Base-by-base conservation (phyloP, 1,139 yeast species). In the Suhomyces kunorum region DNA sequence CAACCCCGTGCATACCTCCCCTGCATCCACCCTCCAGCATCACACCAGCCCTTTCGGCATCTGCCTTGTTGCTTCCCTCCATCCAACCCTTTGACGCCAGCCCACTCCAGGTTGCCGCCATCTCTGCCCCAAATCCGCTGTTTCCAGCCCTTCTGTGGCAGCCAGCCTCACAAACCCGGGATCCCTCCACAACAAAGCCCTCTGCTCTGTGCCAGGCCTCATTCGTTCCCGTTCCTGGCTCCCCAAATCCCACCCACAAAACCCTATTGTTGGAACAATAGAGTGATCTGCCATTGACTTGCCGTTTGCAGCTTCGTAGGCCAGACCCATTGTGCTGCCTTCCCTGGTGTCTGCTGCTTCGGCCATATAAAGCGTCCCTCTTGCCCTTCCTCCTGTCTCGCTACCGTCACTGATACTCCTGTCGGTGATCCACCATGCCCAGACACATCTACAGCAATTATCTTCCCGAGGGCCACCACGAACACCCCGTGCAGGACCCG, bases 401-500 rank as follows among this genome's bases (percentile, higher is more conserved):
- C 23, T 22, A 27, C 22, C 26, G 34, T 22, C 30, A n/a, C n/a
- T n/a, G n/a, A n/a, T n/a, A 20, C 23, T 20, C 23, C 23, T 12
- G 16, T 14, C 12, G 13, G 14, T 12, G 9, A 5, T 14, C 9
- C 24, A 35, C 15, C 32, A 43, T 40, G 46, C 24, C 46, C 12
- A 40, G 38, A 34, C 42, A 36, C 34, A 40, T 36, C 9, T 39
- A 40, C 25, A 43, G 29, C 35, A 31, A 16, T 31, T 30, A 35
- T 23, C 13, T 15, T 28, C 28, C 39, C 4, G 34, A 39, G 14
- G 25, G 34, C 22, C 13, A 22, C 28, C 25, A 37, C n/a, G 15
- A 9, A 16, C 3, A 20, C 24, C 24, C n/a, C 24, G n/a, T n/a
- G n/a, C n/a, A n/a, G n/a, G n/a, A n/a, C n/a, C n/a, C n/a, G n/a